Percentiles rank a stretch among this genome's conserved stretches.
These are phyloP conservation scores for Talaromyces islandicus DNA, from an alignment of 2,329 filamentous ascomycete genomes.

Conservation along the genomic window DNA sequence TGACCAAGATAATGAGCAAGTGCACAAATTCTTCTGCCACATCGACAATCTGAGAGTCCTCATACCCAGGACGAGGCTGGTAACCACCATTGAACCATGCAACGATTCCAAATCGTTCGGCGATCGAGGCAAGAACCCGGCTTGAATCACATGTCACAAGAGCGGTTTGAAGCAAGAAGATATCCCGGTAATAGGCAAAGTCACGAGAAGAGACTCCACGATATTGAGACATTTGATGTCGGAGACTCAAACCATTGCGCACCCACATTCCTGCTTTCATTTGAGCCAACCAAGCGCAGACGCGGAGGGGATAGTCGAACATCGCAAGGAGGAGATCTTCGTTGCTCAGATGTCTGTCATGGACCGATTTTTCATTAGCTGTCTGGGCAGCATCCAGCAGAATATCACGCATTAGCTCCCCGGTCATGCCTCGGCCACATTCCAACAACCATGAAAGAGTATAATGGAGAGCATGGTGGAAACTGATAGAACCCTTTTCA, in stretches of 20 bases:
- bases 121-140: conserved; percentile 77
- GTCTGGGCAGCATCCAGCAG: conserved; percentile 64
- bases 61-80: conserved; percentile 66
- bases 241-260: conserved; percentile 88
- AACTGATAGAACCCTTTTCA: conserved; percentile 86
- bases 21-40: conserved; percentile 95
- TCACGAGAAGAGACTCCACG: conserved; percentile 83
- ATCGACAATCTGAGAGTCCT: conserved; percentile 83
- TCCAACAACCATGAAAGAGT: conserved; percentile 94
- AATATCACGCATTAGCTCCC: conserved; percentile 60
- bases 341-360: conserved; percentile 49
- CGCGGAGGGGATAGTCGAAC: conserved; percentile 88
- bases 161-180: conserved; percentile 88
- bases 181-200: conserved; percentile 88
- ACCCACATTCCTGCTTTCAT: conserved; percentile 99
- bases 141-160: conserved; percentile 79
- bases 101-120: conserved; percentile 85
- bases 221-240: conserved; percentile 92
- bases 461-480: conserved; percentile 95
- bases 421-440: conserved; percentile 69
- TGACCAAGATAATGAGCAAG: conserved; percentile 81
- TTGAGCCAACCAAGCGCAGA: conserved; percentile 94
- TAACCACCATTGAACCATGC: conserved; percentile 84
- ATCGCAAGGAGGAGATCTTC: conserved; percentile 80
- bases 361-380: conserved; percentile 48